Evolutionary conservation across 495 filamentous ascomycete genomes (phyloP), one percentile per base, ranked within the genome.

Genomic region (Penicillium malachiteum): DNA sequence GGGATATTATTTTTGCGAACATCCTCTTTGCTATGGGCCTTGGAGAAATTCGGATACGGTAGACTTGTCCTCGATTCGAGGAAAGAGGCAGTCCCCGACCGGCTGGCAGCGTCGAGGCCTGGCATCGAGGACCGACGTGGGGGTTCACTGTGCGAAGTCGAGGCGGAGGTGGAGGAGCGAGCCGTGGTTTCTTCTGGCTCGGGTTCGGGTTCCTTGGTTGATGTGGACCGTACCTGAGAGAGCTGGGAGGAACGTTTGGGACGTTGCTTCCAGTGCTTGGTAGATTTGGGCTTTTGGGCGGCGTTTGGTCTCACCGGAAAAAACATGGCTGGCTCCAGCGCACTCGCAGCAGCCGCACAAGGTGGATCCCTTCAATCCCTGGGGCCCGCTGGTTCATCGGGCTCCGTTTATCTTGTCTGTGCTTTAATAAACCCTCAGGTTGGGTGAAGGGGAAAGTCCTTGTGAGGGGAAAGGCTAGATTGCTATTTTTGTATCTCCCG

Each of bases 31-130:
- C 90, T 94, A 67, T 95, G 88, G 35, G 87, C 86, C 69, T 96
- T 96, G 65, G 87, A 92, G 74, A 96, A 94, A 14, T 76, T 80
- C 5, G 92, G 92, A 66, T 97, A 97, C 11, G 91, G 86, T 18
- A 89, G 69, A 74, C 81, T 90, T 57, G 82, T 78, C 61, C 76
- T 80, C 49, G 78, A 81, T 45, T 74, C 77, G 45, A 76, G 67
- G 52, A 79, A 78, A 16, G 77, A 78, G 54, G 71, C 71, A 33
- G 78, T 68, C 37, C 62, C 67, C 13, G 71, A 57, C 18, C 61
- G 64, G 44, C 63, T 71, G 17, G 65, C 70, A 41, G 70, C 64
- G 47, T 80, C 78, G 50, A 78, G 64, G 34, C 70, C 69, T 10
- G 79, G 77, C 75, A 82, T 77, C 32, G 79, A 82, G 67, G 76